Conservation (phyloP, 208 protist species). For the Trichomonas gallinae region DNA sequence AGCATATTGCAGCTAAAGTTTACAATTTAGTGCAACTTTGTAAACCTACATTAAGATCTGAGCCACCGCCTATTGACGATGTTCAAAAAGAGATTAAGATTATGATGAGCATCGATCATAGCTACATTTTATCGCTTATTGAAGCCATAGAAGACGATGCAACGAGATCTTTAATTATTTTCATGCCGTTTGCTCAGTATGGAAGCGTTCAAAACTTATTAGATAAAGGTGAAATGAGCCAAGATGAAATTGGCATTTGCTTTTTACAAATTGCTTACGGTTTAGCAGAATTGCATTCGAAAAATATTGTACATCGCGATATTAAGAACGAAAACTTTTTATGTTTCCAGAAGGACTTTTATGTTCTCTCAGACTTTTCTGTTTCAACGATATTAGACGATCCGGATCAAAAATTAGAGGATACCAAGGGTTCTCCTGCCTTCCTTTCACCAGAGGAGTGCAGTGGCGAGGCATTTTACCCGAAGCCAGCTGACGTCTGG, state of each 20-base stretch:
- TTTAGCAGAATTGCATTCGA: neutral
- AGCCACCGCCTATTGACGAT: neutral
- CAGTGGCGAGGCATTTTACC: neutral
- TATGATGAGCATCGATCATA: neutral
- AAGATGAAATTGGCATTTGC: neutral
- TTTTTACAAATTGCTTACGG: neutral
- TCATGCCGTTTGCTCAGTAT: neutral
- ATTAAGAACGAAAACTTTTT: neutral
- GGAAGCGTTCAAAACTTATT: neutral
- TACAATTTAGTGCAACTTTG: neutral
- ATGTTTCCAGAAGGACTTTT: neutral
- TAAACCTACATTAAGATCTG: neutral
- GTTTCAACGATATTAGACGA: neutral
- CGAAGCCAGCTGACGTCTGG: neutral
- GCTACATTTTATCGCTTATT: neutral
- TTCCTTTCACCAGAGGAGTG: slow-evolving; percentile 7
- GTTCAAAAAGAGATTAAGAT: neutral
- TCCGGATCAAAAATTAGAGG: neutral
- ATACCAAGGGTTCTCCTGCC: neutral
- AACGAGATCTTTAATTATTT: neutral
- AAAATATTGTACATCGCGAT: neutral
- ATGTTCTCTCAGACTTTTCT: neutral
- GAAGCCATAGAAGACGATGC: neutral
- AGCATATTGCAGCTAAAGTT: neutral
- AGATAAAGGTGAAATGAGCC: neutral